Evolutionary conservation across 345 rosid species (phyloP).

Genomic region (Kernera saxatilis): DNA sequence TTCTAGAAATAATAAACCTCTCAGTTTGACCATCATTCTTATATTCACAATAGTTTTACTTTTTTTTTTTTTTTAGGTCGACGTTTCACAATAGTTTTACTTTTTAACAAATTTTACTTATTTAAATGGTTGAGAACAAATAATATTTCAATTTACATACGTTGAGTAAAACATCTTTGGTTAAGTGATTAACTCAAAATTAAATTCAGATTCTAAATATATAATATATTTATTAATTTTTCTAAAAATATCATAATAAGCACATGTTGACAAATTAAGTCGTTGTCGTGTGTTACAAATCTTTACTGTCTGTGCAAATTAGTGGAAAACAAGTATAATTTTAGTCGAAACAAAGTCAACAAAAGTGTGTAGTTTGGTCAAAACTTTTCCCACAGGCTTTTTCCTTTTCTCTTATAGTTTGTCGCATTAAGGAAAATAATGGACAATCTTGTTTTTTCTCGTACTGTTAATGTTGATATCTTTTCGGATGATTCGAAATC

Average conservation of each 20-base stretch:
- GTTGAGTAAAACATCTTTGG: neutral
- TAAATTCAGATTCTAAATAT: no score
- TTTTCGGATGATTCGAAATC: no score
- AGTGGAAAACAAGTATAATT: constrained; percentile 18
- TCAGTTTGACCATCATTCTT: constrained; percentile 12
- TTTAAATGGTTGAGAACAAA: neutral
- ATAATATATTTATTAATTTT: no score
- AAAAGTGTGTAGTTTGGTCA: constrained; percentile 22
- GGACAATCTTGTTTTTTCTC: constrained; percentile 9
- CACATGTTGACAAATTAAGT: neutral
- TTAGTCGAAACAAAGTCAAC: constrained; percentile 23
- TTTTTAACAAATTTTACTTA: neutral
- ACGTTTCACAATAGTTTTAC: neutral
- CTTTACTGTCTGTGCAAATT: neutral
- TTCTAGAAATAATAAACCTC: neutral
- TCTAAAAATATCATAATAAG: neutral
- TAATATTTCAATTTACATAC: neutral
- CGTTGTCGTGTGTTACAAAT: neutral
- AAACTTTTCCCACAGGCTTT: neutral
- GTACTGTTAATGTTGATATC: neutral
- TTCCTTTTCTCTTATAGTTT: constrained; percentile 3
- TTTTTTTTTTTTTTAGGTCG: no score
- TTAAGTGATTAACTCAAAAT: no score
- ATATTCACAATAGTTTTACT: neutral
- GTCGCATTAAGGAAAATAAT: constrained; percentile 26